phyloP scores from a whole-genome alignment of 140 eudicot species.

The Ambrosia hybrid region DNA sequence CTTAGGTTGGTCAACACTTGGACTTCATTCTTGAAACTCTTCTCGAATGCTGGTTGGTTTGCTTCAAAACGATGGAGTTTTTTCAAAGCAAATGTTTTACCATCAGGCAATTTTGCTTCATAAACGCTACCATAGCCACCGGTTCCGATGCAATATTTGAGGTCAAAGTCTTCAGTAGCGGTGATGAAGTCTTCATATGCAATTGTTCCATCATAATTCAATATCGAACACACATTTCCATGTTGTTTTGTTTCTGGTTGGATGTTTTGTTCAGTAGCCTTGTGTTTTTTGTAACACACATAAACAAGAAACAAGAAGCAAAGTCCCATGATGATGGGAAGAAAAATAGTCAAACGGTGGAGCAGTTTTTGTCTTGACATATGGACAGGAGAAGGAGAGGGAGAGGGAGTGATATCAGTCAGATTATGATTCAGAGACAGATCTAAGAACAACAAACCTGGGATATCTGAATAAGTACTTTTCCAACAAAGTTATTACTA shows the following conservation, averaged over 20 bases:
- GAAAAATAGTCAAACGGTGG: neutral
- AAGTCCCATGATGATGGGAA: conserved; percentile 3
- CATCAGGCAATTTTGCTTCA: conserved; percentile 21
- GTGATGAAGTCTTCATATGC: conserved; percentile 19
- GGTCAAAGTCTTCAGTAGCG: conserved; percentile 15
- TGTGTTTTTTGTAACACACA: too few species aligned
- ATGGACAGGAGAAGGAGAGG: neutral
- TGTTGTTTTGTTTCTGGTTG: neutral
- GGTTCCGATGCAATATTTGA: neutral
- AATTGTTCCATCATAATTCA: conserved; percentile 24
- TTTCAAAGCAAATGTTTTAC: conserved; percentile 25
- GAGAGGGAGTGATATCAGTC: neutral
- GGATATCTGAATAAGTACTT: neutral
- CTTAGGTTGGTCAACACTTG: too few species aligned
- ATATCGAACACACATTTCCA: conserved; percentile 10
- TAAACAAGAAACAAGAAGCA: conserved; percentile 4
- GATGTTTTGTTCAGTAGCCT: neutral
- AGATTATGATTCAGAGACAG: neutral
- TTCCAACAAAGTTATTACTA: conserved; percentile 5
- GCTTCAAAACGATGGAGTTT: conserved; percentile 28
- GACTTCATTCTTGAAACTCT: neutral
- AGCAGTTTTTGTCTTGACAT: neutral
- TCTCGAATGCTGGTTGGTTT: conserved; percentile 11
- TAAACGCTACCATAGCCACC: conserved; percentile 20
- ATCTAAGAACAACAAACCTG: neutral